Base-by-base conservation (phyloP, 805 yeast genomes). In the Yamadazyma kitorensis region DNA sequence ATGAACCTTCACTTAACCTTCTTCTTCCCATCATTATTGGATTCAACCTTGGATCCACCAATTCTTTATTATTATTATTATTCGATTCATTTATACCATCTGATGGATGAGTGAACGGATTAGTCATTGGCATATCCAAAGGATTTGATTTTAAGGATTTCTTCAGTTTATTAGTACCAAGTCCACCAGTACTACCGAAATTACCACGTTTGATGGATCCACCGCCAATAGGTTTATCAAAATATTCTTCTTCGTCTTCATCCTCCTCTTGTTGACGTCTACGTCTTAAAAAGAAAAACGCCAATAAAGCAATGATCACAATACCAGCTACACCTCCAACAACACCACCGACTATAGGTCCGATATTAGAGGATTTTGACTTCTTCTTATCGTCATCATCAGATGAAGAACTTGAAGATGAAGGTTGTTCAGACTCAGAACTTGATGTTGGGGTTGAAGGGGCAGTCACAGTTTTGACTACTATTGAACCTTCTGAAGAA, bases 1-100 rank as follows among this genome's bases (percentile, higher is more conserved):
- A 66, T 2, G 91, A 80, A 4, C 96, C 96, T 49, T 85, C 91
- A 49, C 88, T 79, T 41, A 86, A 70, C 44, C 96, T 69, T 51
- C 95, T 78, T 52, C 89, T 77, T 24, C 94, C 95, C 57, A 84
- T 64, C 82, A 84, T 78, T 27, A 77, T 73, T 1, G 88, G 87
- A 54, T 82, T 81, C 42, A 82, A 60, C 37, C 88, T 68, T 31
- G 83, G 87, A 55, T 78, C 89, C 27, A 45, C 61, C 34, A 60
- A 40, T 37, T 33, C 52, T 11, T 28, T 7, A 20, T 29, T 20
- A 12, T 18, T 37, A 29, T 17, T 17, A 12, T 17, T 13, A 6
- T 27, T 21, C 17, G 17, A 17, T 4, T 16, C 22, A 24, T 20
- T 23, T 26, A 56, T 49, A 28, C 71, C 70, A 45, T 77, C 82